phyloP scores from a whole-genome alignment of 768 basidiomycete species.

The Myochromella boudieri region DNA sequence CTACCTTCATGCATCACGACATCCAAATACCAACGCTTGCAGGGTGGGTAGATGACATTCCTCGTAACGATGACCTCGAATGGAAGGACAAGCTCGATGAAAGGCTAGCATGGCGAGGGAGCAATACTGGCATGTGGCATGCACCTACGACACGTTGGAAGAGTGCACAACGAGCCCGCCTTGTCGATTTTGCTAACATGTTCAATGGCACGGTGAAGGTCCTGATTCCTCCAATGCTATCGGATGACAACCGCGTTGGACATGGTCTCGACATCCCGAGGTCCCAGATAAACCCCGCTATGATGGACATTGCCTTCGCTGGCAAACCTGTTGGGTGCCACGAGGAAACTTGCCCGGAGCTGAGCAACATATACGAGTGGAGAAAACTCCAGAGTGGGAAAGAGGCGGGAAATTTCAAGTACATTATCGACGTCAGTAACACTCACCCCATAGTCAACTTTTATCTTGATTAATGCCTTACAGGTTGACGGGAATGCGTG shows the following conservation, averaged over 20 bases:
- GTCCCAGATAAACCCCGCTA: conserved; percentile 37
- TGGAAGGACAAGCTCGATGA: conserved; percentile 60
- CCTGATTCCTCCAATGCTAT: conserved; percentile 20
- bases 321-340: conserved; percentile 41
- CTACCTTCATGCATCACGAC: conserved; percentile 44
- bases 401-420: conserved; percentile 51
- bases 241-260: conserved; percentile 25
- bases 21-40: conserved; percentile 39
- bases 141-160: conserved; percentile 36
- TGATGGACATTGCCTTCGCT: conserved; percentile 53
- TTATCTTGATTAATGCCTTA: not conserved
- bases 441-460: not conserved
- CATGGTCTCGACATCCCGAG: conserved; percentile 24
- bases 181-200: conserved; percentile 36
- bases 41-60: conserved; percentile 33
- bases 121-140: conserved; percentile 55
- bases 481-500: conserved; percentile 56
- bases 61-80: conserved; percentile 42
- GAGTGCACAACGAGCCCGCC: conserved; percentile 37
- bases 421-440: conserved; percentile 41
- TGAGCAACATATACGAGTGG: conserved; percentile 45
- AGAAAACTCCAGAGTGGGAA: conserved; percentile 31
- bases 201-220: conserved; percentile 31
- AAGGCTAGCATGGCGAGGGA: conserved; percentile 60
- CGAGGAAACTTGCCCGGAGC: conserved; percentile 33